Evolutionary conservation across 2,329 filamentous ascomycete species (phyloP), one percentile per base, ranked within the genome.

Genomic region (Aspergillus japonicus): DNA sequence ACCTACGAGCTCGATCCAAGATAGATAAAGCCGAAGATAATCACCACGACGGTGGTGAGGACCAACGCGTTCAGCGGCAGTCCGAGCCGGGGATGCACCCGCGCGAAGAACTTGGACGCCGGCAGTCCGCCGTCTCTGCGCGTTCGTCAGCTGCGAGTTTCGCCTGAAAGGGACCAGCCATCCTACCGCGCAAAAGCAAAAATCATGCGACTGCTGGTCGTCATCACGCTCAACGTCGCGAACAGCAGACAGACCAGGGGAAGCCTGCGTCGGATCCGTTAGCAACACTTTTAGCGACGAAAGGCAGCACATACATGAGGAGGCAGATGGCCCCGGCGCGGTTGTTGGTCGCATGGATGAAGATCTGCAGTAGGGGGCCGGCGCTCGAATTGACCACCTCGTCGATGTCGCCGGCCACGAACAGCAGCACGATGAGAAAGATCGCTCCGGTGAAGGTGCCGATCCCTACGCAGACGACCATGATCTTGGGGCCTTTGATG

Each of bases 21-120:
- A 70, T 89, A 89, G 62, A 91, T 87, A 60, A 85, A 82, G 0
- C 88, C 88, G 57, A 91, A 89, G 4, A 89, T 79, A 55, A 90
- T 81, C 1, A 89, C 86, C 53, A 89, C 81, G 0, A 77, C 75
- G 0, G 84, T 81, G 0, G 85, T 87, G 50, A 89, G 78, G 2
- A 85, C 76, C 0, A 91, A 77, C 0, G 87, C 83, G 62, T 90
- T 89, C 8, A 91, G 73, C 0, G 89, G 89, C 1, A 90, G 81
- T 0, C 83, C 83, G 0, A 90, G 81, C 3, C 69, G 78, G 0
- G 81, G 79, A 66, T 90, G 85, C 0, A 91, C 84, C 29, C 77
- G 81, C 47, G 86, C 82, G 57, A 89, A 87, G 64, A 87, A 71
- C 3, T 71, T 75, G 4, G 85, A 87, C 24, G 81, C 81, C 0